phyloP scores from a whole-genome alignment of 345 rosid species.

The Combretum micranthum region DNA sequence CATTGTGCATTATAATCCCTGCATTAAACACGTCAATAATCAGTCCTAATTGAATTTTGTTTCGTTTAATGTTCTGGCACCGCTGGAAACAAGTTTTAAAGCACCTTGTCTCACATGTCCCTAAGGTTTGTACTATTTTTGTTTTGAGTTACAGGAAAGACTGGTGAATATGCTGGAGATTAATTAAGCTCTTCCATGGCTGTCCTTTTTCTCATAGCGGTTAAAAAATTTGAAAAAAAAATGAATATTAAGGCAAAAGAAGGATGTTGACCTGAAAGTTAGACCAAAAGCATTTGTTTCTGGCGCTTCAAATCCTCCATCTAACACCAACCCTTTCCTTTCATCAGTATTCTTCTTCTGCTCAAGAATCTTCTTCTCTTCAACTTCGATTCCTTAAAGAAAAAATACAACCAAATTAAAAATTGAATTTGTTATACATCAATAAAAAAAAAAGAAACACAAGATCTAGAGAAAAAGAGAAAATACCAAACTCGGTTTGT shows the following conservation, averaged over 20 bases:
- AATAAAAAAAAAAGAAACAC: background rate
- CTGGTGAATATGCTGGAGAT: too few relatives aligned
- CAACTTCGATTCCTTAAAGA: slow-evolving; percentile 2
- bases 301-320: slow-evolving; percentile 3
- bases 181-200: too few relatives aligned
- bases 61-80: too few relatives aligned
- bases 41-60: too few relatives aligned
- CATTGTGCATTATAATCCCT: slow-evolving; percentile 21
- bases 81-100: too few relatives aligned
- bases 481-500: slow-evolving; percentile 3
- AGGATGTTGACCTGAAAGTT: slow-evolving; percentile 1
- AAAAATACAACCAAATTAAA: background rate
- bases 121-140: too few relatives aligned
- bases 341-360: background rate
- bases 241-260: background rate
- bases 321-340: slow-evolving; percentile 1
- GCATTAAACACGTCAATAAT: too few relatives aligned
- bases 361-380: background rate
- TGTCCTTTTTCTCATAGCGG: too few relatives aligned
- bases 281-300: background rate
- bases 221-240: background rate
- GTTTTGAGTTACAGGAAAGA: too few relatives aligned
- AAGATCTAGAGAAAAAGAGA: background rate
- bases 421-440: background rate
- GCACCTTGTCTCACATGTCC: too few relatives aligned